phyloP scores from a whole-genome alignment of 441 rosid genomes.

The Iberis amara region DNA sequence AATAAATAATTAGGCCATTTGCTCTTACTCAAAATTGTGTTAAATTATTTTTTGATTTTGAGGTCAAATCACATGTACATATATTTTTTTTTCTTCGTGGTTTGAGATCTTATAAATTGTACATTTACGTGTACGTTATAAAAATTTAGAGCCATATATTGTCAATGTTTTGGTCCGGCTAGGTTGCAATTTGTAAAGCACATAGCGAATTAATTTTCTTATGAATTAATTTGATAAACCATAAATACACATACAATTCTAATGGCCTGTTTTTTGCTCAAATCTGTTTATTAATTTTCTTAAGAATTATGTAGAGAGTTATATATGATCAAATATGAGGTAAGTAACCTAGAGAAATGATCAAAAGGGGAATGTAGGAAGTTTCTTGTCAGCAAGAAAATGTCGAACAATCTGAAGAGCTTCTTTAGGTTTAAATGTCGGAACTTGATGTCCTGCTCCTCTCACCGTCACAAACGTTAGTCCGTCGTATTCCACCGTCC shows the following conservation, averaged over 20 bases:
- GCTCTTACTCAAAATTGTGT: too few relatives aligned
- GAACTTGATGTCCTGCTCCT: conserved; percentile 80
- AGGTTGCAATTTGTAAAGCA: too few relatives aligned
- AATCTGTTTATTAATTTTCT: conserved; percentile 17
- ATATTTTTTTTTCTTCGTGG: too few relatives aligned
- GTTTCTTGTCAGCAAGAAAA: conserved; percentile 52
- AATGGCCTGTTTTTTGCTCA: background rate
- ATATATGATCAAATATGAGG: conserved; percentile 1
- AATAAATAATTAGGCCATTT: too few relatives aligned
- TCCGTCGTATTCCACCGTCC: conserved; percentile 64
- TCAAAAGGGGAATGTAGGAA: conserved; percentile 48
- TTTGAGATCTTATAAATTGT: too few relatives aligned
- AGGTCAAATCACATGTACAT: too few relatives aligned
- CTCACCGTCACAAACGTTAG: conserved; percentile 58
- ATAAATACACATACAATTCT: conserved; percentile 5
- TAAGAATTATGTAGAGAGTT: conserved; percentile 19
- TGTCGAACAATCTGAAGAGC: conserved; percentile 48
- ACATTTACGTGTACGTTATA: too few relatives aligned
- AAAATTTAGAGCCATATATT: too few relatives aligned
- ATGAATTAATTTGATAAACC: background rate
- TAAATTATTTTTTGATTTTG: too few relatives aligned
- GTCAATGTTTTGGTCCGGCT: too few relatives aligned
- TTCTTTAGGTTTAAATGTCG: conserved; percentile 57
- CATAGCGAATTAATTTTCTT: too few relatives aligned
- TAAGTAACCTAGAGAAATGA: background rate